Evolutionary conservation across 2,329 filamentous ascomycete species (phyloP), one percentile per base, ranked within the genome.

Genomic region (Ophiostoma fasciatum): DNA sequence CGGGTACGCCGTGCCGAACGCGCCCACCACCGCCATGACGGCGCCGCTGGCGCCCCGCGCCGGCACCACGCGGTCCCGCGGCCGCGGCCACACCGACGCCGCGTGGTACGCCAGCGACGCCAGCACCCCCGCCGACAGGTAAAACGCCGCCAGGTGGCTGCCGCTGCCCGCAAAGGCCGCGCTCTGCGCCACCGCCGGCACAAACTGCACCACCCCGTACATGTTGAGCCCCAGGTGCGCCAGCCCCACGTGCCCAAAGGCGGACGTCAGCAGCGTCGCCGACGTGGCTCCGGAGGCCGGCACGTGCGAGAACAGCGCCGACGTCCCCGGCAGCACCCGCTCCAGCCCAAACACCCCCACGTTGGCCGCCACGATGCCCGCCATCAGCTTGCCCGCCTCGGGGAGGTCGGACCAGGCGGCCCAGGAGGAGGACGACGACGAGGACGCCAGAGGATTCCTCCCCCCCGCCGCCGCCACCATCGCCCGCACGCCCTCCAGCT

Each of bases 211-310:
- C 3, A 53, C 27, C 1, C 37, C 47, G 13, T 47, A 44, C 49
- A 54, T 54, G 42, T 54, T 54, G 25, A 51, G 21, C 3, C 28
- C 42, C n/a, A 55, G 31, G 33, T 56, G 52, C 1, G 43, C 1
- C 2, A 45, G 11, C 18, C 45, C 48, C 7, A 31, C 38, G 33
- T 56, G 53, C 19, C 48, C 47, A 36, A 56, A 55, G 1, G 46
- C 44, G n/a, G 48, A 48, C 2, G 48, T 49, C 18, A 56, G 39
- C 19, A 53, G 25, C 5, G 48, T 53, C 4, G 27, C 13, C 13
- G 4, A 9, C 12, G 28, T 15, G 4, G 30, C 31, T n/a, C n/a
- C n/a, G n/a, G n/a, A n/a, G 2, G 39, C 40, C 2, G 46, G 42
- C 25, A 44, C 18, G 37, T 48, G 46, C 11, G 44, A 42, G n/a